A percentile compares a stretch with the other conserved stretches of the same genome.
Conservation (phyloP, 176 grass and related monocot genomes). For the Hordeum marinum region DNA sequence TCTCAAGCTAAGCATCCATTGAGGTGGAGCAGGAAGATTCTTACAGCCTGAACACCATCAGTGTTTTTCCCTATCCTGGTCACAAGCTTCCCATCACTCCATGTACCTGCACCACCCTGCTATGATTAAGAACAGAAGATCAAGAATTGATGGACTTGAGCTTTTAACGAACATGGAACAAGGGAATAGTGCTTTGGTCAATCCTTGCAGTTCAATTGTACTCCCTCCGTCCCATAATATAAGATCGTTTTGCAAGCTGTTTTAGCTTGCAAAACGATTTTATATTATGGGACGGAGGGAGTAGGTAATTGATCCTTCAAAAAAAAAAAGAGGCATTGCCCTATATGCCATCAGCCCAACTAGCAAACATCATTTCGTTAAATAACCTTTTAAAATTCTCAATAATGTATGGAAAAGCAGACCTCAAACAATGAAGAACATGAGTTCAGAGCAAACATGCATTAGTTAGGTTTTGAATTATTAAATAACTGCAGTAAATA, state of each 20-base stretch:
- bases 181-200: not conserved
- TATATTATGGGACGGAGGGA: too few relatives aligned
- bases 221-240: too few relatives aligned
- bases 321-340: not conserved
- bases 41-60: slow-evolving; percentile 89
- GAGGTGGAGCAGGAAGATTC: slow-evolving; percentile 39
- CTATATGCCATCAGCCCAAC: not conserved
- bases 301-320: not conserved
- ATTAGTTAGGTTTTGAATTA: not conserved
- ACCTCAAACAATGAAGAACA: not conserved
- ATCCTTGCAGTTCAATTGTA: not conserved
- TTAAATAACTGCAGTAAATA: not conserved
- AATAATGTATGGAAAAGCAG: not conserved
- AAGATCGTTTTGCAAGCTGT: too few relatives aligned
- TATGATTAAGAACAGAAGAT: slow-evolving; percentile 67
- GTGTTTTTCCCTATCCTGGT: slow-evolving; percentile 97
- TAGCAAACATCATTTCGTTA: not conserved
- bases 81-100: slow-evolving; percentile 99
- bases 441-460: not conserved
- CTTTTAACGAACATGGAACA: slow-evolving; percentile 9
- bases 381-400: not conserved
- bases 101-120: slow-evolving; percentile 99
- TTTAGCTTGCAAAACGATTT: too few relatives aligned
- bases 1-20: not conserved
- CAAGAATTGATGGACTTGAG: slow-evolving; percentile 29